Evolutionary conservation across 139 green algal species (phyloP).

Genomic region (Microglena sp.): DNA sequence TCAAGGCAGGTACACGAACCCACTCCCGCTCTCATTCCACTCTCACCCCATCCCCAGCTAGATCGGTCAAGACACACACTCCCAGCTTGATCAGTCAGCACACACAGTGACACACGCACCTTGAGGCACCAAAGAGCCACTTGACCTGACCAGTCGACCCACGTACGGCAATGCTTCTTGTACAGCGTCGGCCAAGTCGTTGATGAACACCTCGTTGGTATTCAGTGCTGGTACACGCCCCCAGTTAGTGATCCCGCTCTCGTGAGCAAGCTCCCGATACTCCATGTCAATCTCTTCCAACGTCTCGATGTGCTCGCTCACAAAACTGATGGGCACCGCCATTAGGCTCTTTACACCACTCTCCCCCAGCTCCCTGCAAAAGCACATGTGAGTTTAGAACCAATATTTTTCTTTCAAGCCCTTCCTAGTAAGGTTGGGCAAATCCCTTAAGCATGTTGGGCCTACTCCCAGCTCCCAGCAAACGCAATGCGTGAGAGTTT

Average conservation of each 20-base stretch:
- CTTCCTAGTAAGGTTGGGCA: too few relatives aligned
- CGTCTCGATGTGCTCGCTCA: conserved; percentile 99
- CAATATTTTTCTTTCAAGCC: too few relatives aligned
- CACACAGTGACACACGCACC: too few relatives aligned
- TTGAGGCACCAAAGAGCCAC: conserved; percentile 59
- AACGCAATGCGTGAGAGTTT: background rate
- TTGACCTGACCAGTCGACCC: conserved; percentile 49
- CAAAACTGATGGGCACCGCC: conserved; percentile 95
- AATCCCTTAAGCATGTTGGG: too few relatives aligned
- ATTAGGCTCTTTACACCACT: conserved; percentile 68
- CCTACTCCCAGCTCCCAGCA: too few relatives aligned
- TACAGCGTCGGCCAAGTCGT: conserved; percentile 81
- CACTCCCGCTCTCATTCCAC: too few relatives aligned
- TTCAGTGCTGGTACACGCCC: conserved; percentile 92
- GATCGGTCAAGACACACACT: too few relatives aligned
- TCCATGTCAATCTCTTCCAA: conserved; percentile 99
- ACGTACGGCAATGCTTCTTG: conserved; percentile 91
- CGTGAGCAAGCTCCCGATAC: conserved; percentile 64
- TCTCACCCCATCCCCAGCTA: too few relatives aligned
- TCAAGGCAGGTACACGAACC: too few relatives aligned
- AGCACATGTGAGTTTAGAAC: background rate
- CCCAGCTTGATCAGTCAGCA: too few relatives aligned
- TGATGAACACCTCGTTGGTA: conserved; percentile 86
- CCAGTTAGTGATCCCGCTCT: conserved; percentile 63
- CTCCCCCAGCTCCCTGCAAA: conserved; percentile 58